Percentiles rank a stretch among this genome's conserved stretches.
phyloP scores from a whole-genome alignment of 2,329 filamentous ascomycete genomes.

The Alternaria sp. region DNA sequence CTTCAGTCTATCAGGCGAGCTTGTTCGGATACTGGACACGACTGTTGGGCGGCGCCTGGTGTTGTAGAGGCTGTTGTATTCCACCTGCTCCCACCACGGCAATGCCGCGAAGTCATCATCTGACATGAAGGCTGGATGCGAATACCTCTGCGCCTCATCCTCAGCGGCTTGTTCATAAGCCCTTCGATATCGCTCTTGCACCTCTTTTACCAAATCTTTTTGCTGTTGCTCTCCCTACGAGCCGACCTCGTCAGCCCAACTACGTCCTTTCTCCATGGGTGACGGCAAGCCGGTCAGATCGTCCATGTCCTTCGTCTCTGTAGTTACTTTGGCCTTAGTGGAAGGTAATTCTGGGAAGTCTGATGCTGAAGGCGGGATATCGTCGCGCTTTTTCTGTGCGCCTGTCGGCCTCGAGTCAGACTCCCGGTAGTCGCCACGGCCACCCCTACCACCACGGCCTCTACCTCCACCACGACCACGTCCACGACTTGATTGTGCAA shows the following conservation, averaged over 20 bases:
- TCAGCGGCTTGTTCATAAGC: not conserved
- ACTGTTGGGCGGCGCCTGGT: not conserved
- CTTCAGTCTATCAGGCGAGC: not conserved
- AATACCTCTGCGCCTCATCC: not conserved
- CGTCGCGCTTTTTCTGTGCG: constrained; percentile 19
- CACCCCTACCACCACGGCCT: constrained; percentile 47
- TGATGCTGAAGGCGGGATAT: constrained; percentile 48
- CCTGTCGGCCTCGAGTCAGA: constrained; percentile 15
- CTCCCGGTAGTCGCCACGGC: constrained; percentile 36
- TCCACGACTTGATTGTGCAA: constrained; percentile 28
- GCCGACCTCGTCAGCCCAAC: constrained; percentile 59
- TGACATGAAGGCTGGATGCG: constrained; percentile 6
- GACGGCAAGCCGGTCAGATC: constrained; percentile 41
- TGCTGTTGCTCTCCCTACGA: constrained; percentile 26
- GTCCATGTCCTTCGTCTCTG: constrained; percentile 35
- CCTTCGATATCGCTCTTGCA: not conserved
- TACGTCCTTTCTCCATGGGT: constrained; percentile 44
- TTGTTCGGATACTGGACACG: not conserved
- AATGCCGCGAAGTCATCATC: constrained; percentile 9
- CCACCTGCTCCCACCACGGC: constrained; percentile 8
- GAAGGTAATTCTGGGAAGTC: constrained; percentile 59
- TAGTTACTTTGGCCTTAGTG: constrained; percentile 27
- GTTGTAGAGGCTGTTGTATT: constrained; percentile 4
- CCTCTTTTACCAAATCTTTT: not conserved
- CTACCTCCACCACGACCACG: constrained; percentile 47